A percentile compares a stretch with the other conserved stretches of the same genome.
Evolutionary conservation across 768 basidiomycete species (phyloP).

Genomic region (Mycena amicta): DNA sequence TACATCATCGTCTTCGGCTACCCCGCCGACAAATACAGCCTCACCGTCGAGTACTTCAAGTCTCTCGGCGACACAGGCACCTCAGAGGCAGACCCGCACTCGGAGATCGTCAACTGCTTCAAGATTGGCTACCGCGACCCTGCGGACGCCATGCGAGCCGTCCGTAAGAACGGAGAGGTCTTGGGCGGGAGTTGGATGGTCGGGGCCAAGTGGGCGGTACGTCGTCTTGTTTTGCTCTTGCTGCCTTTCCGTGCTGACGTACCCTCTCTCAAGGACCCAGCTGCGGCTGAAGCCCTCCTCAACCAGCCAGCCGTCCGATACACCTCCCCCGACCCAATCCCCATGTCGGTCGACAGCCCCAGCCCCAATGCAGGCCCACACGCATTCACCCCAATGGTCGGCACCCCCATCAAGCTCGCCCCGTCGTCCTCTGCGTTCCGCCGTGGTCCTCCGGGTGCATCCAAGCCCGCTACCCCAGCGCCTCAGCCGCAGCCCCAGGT

Average conservation of each 20-base stretch:
- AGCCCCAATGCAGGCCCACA: conserved; percentile 21
- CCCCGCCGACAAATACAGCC: conserved; percentile 74
- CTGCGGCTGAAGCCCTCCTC: conserved; percentile 57
- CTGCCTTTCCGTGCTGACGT: too few relatives aligned
- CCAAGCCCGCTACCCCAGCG: conserved; percentile 26
- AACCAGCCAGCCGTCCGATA: conserved; percentile 38
- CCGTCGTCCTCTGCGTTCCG: conserved; percentile 76
- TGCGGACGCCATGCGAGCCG: conserved; percentile 76
- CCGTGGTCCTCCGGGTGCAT: conserved; percentile 32
- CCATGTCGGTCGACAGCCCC: conserved; percentile 52
- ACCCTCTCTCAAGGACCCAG: conserved; percentile 51
- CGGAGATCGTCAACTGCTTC: conserved; percentile 80
- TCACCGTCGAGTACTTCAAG: conserved; percentile 74
- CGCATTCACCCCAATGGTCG: conserved; percentile 47
- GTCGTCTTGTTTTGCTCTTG: conserved; percentile 30
- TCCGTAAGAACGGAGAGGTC: conserved; percentile 82
- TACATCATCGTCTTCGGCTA: conserved; percentile 89
- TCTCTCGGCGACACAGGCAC: conserved; percentile 70
- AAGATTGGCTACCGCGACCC: conserved; percentile 72
- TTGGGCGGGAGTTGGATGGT: conserved; percentile 79
- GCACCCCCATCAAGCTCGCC: conserved; percentile 72
- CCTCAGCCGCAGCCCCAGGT: conserved; percentile 14
- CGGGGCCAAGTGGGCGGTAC: conserved; percentile 83
- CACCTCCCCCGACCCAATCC: conserved; percentile 27
- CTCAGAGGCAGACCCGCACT: conserved; percentile 67